Evolutionary conservation across 257 asterid genomes (phyloP).

Genomic region (Misopates orontium): DNA sequence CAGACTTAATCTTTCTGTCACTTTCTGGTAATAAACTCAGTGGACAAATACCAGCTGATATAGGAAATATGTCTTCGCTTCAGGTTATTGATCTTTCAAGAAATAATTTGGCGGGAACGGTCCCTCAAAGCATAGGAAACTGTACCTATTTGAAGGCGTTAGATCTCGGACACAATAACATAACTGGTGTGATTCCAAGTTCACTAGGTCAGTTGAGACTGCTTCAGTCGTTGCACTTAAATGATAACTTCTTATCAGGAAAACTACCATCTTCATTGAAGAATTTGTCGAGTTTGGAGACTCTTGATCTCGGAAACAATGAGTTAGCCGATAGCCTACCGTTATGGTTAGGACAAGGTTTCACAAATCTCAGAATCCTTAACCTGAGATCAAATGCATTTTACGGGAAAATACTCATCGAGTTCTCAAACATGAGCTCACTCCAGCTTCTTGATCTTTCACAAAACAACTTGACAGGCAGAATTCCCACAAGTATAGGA

Average conservation of each 20-base stretch:
- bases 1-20: slow-evolving; percentile 46
- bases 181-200: slow-evolving; percentile 44
- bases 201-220: slow-evolving; percentile 41
- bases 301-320: slow-evolving; percentile 50
- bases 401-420: slow-evolving; percentile 33
- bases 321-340: slow-evolving; percentile 37
- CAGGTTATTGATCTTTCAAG: slow-evolving; percentile 46
- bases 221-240: slow-evolving; percentile 48
- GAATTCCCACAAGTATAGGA: slow-evolving; percentile 38
- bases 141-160: slow-evolving; percentile 38
- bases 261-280: slow-evolving; percentile 40
- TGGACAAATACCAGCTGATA: slow-evolving; percentile 41
- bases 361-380: slow-evolving; percentile 43
- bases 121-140: slow-evolving; percentile 46
- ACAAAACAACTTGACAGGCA: slow-evolving; percentile 42
- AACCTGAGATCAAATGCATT: slow-evolving; percentile 41
- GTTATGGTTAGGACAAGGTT: slow-evolving; percentile 39
- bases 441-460: slow-evolving; percentile 57
- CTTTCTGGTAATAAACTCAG: slow-evolving; percentile 42
- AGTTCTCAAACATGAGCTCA: slow-evolving; percentile 36
- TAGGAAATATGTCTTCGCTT: slow-evolving; percentile 43
- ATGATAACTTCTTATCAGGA: slow-evolving; percentile 42
- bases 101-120: slow-evolving; percentile 44
- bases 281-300: slow-evolving; percentile 47
- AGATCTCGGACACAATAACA: slow-evolving; percentile 43